These are phyloP conservation scores for Hypoxylon intermedium DNA, from an alignment of 495 filamentous ascomycete genomes.

Conservation along the genomic window DNA sequence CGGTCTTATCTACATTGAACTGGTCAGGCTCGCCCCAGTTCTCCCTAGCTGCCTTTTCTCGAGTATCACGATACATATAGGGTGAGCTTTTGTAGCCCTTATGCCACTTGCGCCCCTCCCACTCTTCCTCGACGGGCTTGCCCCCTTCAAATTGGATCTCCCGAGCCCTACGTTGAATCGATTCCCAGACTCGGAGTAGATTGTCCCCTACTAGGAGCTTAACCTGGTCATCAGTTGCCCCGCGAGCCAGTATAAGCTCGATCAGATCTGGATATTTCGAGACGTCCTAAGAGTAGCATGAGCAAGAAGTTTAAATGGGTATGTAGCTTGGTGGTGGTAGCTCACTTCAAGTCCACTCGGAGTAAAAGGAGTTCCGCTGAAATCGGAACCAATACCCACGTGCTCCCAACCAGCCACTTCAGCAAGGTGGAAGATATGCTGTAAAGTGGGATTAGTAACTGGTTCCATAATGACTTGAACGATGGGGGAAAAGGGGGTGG, in stretches of 20 bases:
- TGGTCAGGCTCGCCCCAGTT: constrained; percentile 20
- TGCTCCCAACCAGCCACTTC: constrained; percentile 63
- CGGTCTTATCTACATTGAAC: constrained; percentile 18
- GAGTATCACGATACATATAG: constrained; percentile 27
- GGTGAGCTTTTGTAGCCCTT: constrained; percentile 23
- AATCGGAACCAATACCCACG: constrained; percentile 70
- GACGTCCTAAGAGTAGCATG: too few species aligned
- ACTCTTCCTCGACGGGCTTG: constrained; percentile 31
- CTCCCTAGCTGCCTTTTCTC: constrained; percentile 19
- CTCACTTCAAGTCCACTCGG: constrained; percentile 64
- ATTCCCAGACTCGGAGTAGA: constrained; percentile 49
- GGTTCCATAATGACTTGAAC: too few species aligned
- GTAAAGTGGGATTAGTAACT: too few species aligned
- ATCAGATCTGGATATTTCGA: constrained; percentile 34
- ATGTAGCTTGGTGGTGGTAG: too few species aligned
- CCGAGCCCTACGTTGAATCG: constrained; percentile 22
- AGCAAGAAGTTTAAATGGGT: too few species aligned
- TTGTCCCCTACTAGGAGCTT: constrained; percentile 62
- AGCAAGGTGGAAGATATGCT: constrained; percentile 66
- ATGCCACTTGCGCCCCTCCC: constrained; percentile 26
- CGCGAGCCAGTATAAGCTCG: constrained; percentile 50
- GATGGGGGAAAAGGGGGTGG: too few species aligned
- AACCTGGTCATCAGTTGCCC: constrained; percentile 60
- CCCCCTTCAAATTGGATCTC: constrained; percentile 30
- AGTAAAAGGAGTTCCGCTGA: constrained; percentile 61